These are phyloP conservation scores for Furcasterigmium sp. DNA, from an alignment of 2,329 filamentous ascomycete species.

Conservation along the genomic window DNA sequence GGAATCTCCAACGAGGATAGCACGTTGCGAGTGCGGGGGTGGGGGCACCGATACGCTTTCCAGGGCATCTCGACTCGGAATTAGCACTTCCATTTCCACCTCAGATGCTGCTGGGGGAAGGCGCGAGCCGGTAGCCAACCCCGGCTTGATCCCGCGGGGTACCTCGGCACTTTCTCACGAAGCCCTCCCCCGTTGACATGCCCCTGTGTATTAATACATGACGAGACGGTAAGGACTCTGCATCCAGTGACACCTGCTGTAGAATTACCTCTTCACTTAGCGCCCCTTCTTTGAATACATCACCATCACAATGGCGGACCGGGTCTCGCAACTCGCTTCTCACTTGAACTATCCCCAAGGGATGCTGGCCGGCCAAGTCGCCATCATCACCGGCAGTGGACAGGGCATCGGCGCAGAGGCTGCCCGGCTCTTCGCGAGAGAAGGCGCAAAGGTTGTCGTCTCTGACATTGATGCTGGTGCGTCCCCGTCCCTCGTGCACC, in stretches of 20 bases:
- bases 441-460: constrained; percentile 79
- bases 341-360: constrained; percentile 82
- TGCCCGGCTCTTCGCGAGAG: constrained; percentile 76
- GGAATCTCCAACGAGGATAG: no score
- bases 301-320: constrained; percentile 40
- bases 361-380: constrained; percentile 72
- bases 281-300: background rate
- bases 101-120: no score
- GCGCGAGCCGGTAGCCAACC: background rate
- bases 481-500: constrained; percentile 14
- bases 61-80: no score
- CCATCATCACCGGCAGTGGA: constrained; percentile 81
- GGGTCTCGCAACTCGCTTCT: constrained; percentile 65
- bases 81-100: no score
- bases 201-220: background rate
- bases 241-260: background rate
- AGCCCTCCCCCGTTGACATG: background rate
- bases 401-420: constrained; percentile 87
- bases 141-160: constrained; percentile 10
- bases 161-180: constrained; percentile 11
- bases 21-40: no score
- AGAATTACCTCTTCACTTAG: background rate
- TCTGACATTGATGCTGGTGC: constrained; percentile 74
- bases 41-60: no score
- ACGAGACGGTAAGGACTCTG: no score